Conservation (phyloP, 192 early-diverging fungal species). For the Coemansia sp. region DNA sequence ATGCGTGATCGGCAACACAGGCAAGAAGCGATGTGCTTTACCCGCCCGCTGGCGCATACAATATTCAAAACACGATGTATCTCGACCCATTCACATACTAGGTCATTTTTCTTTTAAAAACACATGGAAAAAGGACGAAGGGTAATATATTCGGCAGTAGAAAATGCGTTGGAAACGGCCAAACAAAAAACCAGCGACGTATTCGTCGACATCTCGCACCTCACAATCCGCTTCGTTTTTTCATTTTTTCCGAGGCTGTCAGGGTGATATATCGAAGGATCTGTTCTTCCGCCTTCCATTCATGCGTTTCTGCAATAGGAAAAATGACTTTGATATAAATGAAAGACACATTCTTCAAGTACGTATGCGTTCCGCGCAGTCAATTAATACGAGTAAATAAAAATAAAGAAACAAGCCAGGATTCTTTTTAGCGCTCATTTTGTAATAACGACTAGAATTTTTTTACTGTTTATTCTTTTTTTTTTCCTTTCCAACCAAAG, state of each 20-base stretch:
- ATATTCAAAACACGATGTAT: neutral
- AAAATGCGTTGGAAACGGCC: neutral
- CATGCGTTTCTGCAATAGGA: neutral
- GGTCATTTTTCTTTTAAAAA: neutral
- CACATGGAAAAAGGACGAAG: neutral
- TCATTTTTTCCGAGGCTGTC: neutral
- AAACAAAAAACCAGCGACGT: neutral
- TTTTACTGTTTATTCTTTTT: slow-evolving; percentile 4
- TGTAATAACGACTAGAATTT: neutral
- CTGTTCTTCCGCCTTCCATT: neutral
- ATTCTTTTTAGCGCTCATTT: too few species aligned
- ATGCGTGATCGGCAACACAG: neutral
- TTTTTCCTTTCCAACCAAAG: slow-evolving; percentile 7
- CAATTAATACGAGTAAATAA: neutral
- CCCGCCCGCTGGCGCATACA: neutral
- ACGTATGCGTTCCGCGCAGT: neutral
- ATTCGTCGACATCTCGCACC: neutral
- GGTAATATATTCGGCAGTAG: neutral
- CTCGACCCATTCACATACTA: neutral
- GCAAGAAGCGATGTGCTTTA: neutral
- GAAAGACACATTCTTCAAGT: neutral
- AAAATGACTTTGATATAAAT: slow-evolving; percentile 3
- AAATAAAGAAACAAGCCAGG: too few species aligned
- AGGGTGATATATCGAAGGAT: neutral
- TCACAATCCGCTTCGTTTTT: neutral